Conservation (phyloP, 2,329 filamentous ascomycete genomes). For the Xylaria sp. region DNA sequence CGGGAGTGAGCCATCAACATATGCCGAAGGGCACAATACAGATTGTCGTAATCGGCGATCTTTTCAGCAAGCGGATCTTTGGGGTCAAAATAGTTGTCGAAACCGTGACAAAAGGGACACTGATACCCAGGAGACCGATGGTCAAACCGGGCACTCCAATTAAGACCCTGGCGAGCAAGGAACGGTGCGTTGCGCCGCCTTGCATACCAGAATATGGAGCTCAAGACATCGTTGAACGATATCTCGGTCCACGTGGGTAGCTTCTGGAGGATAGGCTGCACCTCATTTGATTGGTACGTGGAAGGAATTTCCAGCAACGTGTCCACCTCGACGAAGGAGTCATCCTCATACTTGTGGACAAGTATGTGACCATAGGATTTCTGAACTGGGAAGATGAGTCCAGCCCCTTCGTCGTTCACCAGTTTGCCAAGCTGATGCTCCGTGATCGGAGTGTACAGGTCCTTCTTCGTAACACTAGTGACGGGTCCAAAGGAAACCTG, state of each 20-base stretch:
- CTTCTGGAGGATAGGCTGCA: constrained; percentile 8
- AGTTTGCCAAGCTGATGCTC: constrained; percentile 20
- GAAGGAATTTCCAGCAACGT: constrained; percentile 18
- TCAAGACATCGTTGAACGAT: constrained; percentile 14
- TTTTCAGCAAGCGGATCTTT: not conserved
- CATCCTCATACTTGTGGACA: constrained; percentile 11
- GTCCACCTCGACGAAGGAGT: constrained; percentile 5
- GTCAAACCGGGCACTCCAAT: constrained; percentile 3
- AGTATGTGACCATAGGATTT: constrained; percentile 25
- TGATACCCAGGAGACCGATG: constrained; percentile 18
- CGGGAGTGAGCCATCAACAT: constrained; percentile 7
- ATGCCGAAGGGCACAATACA: constrained; percentile 19
- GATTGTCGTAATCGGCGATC: constrained; percentile 3
- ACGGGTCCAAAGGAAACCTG: constrained; percentile 26
- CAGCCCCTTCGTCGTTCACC: constrained; percentile 12
- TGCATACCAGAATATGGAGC: constrained; percentile 30
- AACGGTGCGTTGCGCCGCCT: constrained; percentile 20
- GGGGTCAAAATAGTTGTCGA: constrained; percentile 18
- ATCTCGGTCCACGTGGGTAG: constrained; percentile 19
- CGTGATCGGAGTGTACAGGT: constrained; percentile 11
- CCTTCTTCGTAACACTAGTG: not conserved
- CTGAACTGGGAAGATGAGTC: constrained; percentile 23
- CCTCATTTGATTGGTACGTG: constrained; percentile 17
- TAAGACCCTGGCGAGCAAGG: not conserved
- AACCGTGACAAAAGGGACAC: constrained; percentile 31